Evolutionary conservation across 169 alveolate genomes (phyloP), one percentile per base, ranked within the genome.

Genomic region (Plasmodium yoelii): DNA sequence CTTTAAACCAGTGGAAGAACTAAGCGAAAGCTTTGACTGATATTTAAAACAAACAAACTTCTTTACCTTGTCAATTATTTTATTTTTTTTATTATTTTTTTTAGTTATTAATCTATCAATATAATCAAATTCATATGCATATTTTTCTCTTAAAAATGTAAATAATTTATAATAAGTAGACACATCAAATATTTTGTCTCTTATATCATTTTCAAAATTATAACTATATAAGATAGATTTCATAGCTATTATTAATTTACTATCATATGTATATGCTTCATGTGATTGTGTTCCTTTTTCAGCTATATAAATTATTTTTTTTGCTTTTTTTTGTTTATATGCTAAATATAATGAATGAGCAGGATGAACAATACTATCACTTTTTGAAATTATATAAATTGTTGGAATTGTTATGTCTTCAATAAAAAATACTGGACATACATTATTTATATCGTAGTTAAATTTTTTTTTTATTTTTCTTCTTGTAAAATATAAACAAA

Each of bases 311-410:
- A 82, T 67, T 5, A 68, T 67, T 67, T 82, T 82, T 15, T 61
- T 44, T 44, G 77, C 63, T 22, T 46, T 82, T 1, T 82, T 9
- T 60, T 82, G 90, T 42, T 82, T 82, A 42, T 82, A 56, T 18
- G 90, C 90, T 55, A 82, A 57, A 70, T 82, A 82, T 67, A 82
- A 70, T 46, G 67, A 55, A 42, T 82, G 90, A 46, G 61, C 84
- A 53, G 90, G 90, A 46, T 82, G 82, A 5, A 82, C 84, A 18
- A 82, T n/a, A 9, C 55, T 82, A 12, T 82, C 90, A 44, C 68
- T 82, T 44, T 47, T 82, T 39, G 90, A 82, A 13, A 82, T 42
- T 1, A 82, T 67, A 18, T 82, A 82, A 34, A 82, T 61, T 13
- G 90, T 82, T 5, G 90, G 90, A 22, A 55, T 82, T 18, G 84